These are phyloP conservation scores for Tuber umbilicatum DNA, from an alignment of 495 filamentous ascomycete genomes.

Conservation along the genomic window DNA sequence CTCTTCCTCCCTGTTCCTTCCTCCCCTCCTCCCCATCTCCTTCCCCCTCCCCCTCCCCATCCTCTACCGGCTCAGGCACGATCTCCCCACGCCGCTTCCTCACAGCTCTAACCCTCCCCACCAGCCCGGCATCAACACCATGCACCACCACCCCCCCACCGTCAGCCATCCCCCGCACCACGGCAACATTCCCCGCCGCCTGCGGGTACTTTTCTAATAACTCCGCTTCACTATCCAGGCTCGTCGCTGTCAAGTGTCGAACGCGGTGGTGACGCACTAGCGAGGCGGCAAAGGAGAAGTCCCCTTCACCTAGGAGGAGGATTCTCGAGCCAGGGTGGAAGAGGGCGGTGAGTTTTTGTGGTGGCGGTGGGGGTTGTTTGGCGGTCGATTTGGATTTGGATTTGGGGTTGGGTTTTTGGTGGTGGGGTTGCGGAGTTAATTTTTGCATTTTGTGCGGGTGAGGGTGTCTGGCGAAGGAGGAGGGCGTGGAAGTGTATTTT, in stretches of 20 bases:
- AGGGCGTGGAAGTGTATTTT: not conserved
- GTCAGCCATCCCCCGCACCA: constrained; percentile 2
- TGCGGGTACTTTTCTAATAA: constrained; percentile 70
- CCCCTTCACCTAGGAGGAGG: constrained; percentile 84
- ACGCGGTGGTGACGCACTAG: constrained; percentile 66
- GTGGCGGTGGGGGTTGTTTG: constrained; percentile 33
- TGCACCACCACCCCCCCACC: constrained; percentile 45
- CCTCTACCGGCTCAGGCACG: constrained; percentile 46
- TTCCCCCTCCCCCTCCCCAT: constrained; percentile 36
- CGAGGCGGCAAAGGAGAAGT: constrained; percentile 81
- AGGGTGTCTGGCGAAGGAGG: not conserved
- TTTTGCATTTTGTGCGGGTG: constrained; percentile 18
- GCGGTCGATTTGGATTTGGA: constrained; percentile 4
- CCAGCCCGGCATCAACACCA: constrained; percentile 50
- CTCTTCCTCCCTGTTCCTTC: constrained; percentile 42
- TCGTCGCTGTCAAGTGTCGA: constrained; percentile 53
- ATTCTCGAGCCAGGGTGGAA: constrained; percentile 65
- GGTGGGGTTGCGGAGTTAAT: constrained; percentile 9
- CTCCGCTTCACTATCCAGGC: not conserved
- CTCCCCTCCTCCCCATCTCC: constrained; percentile 17
- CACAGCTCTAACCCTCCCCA: not conserved
- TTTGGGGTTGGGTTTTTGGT: constrained; percentile 13
- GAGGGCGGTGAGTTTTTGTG: constrained; percentile 60
- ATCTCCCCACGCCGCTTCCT: constrained; percentile 33
- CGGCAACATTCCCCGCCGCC: constrained; percentile 48